These are phyloP conservation scores for Closterium sp. DNA, from an alignment of 139 green algal genomes.

Conservation along the genomic window DNA sequence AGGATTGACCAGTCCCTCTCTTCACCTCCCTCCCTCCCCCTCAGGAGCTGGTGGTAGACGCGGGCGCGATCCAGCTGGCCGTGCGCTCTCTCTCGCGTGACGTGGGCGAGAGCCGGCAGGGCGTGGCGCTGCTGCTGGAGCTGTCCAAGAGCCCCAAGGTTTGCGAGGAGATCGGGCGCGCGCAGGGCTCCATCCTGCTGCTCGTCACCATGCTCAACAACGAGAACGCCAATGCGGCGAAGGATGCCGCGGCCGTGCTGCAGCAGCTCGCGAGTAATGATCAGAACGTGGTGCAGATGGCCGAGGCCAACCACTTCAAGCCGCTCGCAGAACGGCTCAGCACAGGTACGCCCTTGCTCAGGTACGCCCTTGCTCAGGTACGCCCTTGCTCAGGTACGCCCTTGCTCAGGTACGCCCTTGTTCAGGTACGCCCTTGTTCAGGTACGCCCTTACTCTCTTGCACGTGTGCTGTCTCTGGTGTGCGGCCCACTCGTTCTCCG, in stretches of 20 bases:
- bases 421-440: too few relatives aligned
- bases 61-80: constrained; percentile 17
- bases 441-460: too few relatives aligned
- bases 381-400: too few relatives aligned
- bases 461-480: too few relatives aligned
- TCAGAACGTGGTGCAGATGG: constrained; percentile 46
- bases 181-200: constrained; percentile 37
- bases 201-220: constrained; percentile 40
- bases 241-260: constrained; percentile 19
- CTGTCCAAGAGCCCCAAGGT: constrained; percentile 30
- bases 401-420: too few relatives aligned
- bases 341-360: neutral
- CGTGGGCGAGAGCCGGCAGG: constrained; percentile 34
- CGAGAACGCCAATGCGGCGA: constrained; percentile 30
- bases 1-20: too few relatives aligned
- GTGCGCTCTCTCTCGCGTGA: constrained; percentile 28
- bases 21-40: too few relatives aligned
- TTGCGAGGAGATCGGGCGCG: constrained; percentile 34
- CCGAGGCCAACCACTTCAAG: constrained; percentile 45
- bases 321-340: constrained; percentile 23
- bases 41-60: constrained; percentile 33
- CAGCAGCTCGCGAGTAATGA: constrained; percentile 36
- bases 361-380: too few relatives aligned
- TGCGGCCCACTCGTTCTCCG: too few relatives aligned
- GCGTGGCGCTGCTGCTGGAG: constrained; percentile 41